Evolutionary conservation across 805 yeast species (phyloP).

Genomic region (Candida namnaoensis): DNA sequence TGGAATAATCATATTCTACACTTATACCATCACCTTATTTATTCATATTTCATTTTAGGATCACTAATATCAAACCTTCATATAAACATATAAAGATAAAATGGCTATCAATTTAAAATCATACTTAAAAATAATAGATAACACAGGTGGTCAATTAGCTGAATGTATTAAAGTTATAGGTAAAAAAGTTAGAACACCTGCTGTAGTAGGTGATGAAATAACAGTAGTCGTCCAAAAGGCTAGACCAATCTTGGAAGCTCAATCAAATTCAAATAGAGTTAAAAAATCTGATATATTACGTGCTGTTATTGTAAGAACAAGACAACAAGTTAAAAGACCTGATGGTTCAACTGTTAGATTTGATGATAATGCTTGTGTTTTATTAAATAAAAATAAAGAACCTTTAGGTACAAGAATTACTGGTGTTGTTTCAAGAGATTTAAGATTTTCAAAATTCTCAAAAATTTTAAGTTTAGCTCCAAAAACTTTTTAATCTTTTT

Average conservation of each 20-base stretch:
- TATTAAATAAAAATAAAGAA: slow-evolving; percentile 86
- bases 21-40: too few relatives aligned
- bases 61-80: too few relatives aligned
- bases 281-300: slow-evolving; percentile 94
- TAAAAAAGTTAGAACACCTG: slow-evolving; percentile 78
- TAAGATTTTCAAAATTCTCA: slow-evolving; percentile 72
- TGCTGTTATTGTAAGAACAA: slow-evolving; percentile 92
- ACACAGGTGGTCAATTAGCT: slow-evolving; percentile 89
- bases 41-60: too few relatives aligned
- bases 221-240: slow-evolving; percentile 94
- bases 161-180: slow-evolving; percentile 94
- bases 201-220: slow-evolving; percentile 82
- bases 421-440: slow-evolving; percentile 85
- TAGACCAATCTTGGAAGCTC: slow-evolving; percentile 54
- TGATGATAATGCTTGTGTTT: slow-evolving; percentile 96
- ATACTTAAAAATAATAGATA: slow-evolving; percentile 84
- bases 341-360: slow-evolving; percentile 85
- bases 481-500: slow-evolving; percentile 58
- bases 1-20: too few relatives aligned
- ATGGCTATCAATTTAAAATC: slow-evolving; percentile 65
- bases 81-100: too few relatives aligned
- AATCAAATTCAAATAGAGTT: slow-evolving; percentile 67
- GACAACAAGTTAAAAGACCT: slow-evolving; percentile 61
- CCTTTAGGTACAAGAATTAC: slow-evolving; percentile 92
- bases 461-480: slow-evolving; percentile 91